phyloP scores from a whole-genome alignment of 768 basidiomycete species.

The Phylloporus sp. region DNA sequence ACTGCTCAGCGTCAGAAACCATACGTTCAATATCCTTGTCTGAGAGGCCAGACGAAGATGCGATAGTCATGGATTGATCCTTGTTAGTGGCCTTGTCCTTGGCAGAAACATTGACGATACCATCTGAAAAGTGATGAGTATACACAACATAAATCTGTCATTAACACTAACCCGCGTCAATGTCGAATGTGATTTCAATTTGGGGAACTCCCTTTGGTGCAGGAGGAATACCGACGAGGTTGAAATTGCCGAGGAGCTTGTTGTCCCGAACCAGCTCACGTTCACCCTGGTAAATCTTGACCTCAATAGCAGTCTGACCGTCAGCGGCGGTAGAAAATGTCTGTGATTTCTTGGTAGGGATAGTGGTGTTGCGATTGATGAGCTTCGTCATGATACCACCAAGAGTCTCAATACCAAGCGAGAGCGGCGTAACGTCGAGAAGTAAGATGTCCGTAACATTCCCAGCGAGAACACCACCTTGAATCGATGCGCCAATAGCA shows the following conservation, averaged over 20 bases:
- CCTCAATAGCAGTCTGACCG: constrained; percentile 98
- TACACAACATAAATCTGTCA: not conserved
- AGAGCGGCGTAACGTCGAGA: constrained; percentile 93
- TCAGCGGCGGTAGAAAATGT: constrained; percentile 99
- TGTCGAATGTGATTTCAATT: constrained; percentile 90
- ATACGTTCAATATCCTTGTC: constrained; percentile 98
- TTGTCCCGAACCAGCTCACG: constrained; percentile 98
- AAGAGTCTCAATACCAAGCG: constrained; percentile 93
- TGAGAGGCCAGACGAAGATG: constrained; percentile 92
- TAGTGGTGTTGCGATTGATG: constrained; percentile 97
- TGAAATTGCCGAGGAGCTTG: constrained; percentile 99
- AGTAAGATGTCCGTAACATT: constrained; percentile 95
- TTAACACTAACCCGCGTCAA: constrained; percentile 72
- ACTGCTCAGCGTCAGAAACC: constrained; percentile 92
- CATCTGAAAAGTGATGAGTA: constrained; percentile 44
- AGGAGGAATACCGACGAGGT: constrained; percentile 94
- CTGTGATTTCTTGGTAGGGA: constrained; percentile 99
- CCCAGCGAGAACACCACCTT: constrained; percentile 96
- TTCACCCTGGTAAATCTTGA: constrained; percentile 99
- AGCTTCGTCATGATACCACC: constrained; percentile 99
- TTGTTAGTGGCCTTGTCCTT: constrained; percentile 91
- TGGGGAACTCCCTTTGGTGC: constrained; percentile 74
- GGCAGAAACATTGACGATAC: constrained; percentile 96
- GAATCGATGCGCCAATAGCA: constrained; percentile 96
- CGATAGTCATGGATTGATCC: constrained; percentile 96